phyloP scores from a whole-genome alignment of 257 asterid genomes.

The Gardenia jasminoides region DNA sequence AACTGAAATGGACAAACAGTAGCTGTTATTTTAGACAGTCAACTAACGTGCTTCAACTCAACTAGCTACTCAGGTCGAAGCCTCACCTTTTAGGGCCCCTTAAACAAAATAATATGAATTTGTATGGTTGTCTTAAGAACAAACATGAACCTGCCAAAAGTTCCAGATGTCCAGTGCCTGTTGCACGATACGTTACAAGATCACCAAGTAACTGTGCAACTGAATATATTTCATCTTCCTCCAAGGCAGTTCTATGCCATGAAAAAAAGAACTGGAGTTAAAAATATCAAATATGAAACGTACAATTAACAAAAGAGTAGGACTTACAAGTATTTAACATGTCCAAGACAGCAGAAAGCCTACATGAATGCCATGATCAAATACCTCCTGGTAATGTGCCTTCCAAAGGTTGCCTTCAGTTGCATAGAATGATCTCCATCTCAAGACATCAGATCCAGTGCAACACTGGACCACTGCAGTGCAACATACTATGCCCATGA shows the following conservation, averaged over 20 bases:
- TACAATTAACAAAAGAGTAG: neutral
- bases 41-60: neutral
- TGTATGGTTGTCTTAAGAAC: neutral
- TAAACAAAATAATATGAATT: neutral
- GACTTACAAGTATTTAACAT: conserved; percentile 33
- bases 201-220: conserved; percentile 35
- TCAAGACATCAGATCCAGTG: conserved; percentile 29
- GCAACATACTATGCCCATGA: conserved; percentile 18
- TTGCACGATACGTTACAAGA: conserved; percentile 35
- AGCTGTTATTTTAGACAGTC: neutral
- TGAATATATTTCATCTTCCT: conserved; percentile 33
- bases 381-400: conserved; percentile 39
- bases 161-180: conserved; percentile 33
- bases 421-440: conserved; percentile 38
- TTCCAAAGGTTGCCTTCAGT: conserved; percentile 32
- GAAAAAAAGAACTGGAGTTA: neutral
- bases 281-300: neutral
- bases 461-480: conserved; percentile 27
- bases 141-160: conserved; percentile 30
- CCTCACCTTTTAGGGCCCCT: neutral
- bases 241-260: conserved; percentile 21
- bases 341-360: conserved; percentile 40
- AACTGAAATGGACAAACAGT: neutral
- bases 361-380: conserved; percentile 38
- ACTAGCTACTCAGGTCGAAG: neutral